Evolutionary conservation across 345 rosid genomes (phyloP), one percentile per base, ranked within the genome.

Genomic region (Linum lewisii): DNA sequence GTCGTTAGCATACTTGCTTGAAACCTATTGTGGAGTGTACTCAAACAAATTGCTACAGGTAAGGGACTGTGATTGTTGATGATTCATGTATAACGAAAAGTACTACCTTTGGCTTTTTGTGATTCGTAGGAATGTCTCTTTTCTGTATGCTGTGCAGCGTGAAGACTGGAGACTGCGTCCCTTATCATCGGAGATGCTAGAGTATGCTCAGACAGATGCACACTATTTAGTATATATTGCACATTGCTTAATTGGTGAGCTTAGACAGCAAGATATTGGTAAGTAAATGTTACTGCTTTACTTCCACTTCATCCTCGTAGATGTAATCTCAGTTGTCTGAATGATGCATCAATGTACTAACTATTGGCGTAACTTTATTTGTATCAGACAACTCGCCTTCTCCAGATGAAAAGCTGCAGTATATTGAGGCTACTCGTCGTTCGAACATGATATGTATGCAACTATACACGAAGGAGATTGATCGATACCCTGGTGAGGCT

Each of bases 121-220:
- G 32, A 26, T 26, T 26, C 32, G 32, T 26, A 26, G 32, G 32
- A n/a, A 26, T 26, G 32, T 53, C 51, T 29, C 57, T 51, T 32
- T 42, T 10, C 26, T 22, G 8, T 3, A n/a, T 69, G 51, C 49
- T 34, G 54, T 70, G 65, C 69, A 93, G 95, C 99, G 87, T 73
- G 95, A 89, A 79, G 99, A 93, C 69, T 89, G 99, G 97, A 93
- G 99, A 79, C 97, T 84, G 50, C 88, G 97, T n/a, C 99, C 94
- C 0, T 61, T 86, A 21, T 77, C 95, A 5, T 67, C 63, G 54
- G 94, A 85, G 62, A 88, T 93, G 97, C 72, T 86, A 68, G 79
- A 61, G 44, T 85, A 89, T 79, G 97, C 97, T 42, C 77, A 75
- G 64, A 85, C 80, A 0, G 97, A 88, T 79, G 97, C 95, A 21